phyloP scores from a whole-genome alignment of 495 filamentous ascomycete genomes.

The Hypoxylon fuscum region DNA sequence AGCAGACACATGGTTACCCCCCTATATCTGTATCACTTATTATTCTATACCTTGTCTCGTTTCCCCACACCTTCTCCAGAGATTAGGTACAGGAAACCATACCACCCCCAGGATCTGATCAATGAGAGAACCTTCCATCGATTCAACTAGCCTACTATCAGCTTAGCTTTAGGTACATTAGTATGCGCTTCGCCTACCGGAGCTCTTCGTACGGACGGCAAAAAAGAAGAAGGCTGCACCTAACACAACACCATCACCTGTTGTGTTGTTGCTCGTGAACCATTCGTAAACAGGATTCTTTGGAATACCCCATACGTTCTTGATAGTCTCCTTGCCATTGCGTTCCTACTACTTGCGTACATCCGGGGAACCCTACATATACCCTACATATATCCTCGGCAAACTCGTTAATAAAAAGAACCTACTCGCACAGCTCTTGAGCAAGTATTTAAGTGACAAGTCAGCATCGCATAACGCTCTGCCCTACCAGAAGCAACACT shows the following conservation, averaged over 20 bases:
- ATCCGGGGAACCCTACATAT: too few species aligned
- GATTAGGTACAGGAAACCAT: constrained; percentile 23
- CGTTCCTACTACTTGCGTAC: constrained; percentile 1
- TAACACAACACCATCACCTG: constrained; percentile 32
- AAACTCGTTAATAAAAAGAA: constrained; percentile 29
- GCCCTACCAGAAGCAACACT: constrained; percentile 19
- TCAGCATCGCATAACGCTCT: constrained; percentile 24
- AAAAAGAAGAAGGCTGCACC: constrained; percentile 7
- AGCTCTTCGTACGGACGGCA: constrained; percentile 34
- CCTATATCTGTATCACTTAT: constrained; percentile 13
- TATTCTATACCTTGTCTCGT: constrained; percentile 7
- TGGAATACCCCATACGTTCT: constrained; percentile 16
- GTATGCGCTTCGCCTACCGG: constrained; percentile 25
- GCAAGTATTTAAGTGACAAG: constrained; percentile 28
- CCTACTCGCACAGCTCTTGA: constrained; percentile 14
- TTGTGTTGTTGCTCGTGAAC: constrained; percentile 21
- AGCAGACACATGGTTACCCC: not conserved
- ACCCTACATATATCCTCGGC: constrained; percentile 21
- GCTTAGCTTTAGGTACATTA: constrained; percentile 5
- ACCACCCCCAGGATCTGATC: constrained; percentile 24
- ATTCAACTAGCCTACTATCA: constrained; percentile 15
- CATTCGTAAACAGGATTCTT: constrained; percentile 5
- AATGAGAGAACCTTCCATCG: constrained; percentile 15
- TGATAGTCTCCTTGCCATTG: constrained; percentile 11
- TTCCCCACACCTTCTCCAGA: constrained; percentile 39